phyloP scores from a whole-genome alignment of 1,284 basidiomycete species.

The Apiotrichum brassicae region DNA sequence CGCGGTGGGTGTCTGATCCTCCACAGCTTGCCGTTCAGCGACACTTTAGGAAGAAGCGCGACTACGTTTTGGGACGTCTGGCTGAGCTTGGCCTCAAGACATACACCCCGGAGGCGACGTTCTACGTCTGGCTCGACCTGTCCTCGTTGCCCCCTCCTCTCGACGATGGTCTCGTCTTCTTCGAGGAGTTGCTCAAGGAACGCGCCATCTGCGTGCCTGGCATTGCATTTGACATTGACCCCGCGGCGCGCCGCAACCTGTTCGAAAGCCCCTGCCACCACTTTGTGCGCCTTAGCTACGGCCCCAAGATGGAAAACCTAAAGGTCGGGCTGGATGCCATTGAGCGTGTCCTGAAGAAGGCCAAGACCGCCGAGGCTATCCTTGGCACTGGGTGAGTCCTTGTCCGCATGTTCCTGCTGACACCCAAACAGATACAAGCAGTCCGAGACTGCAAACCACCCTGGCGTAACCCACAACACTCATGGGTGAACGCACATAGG shows the following conservation, averaged over 20 bases:
- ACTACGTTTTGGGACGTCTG: conserved; percentile 79
- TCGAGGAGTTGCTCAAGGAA: conserved; percentile 79
- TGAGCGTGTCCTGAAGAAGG: conserved; percentile 63
- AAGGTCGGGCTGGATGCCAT: conserved; percentile 86
- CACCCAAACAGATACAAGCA: background rate
- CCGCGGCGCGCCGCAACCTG: conserved; percentile 64
- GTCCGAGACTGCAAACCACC: background rate
- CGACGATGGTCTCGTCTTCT: conserved; percentile 87
- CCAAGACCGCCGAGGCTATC: background rate
- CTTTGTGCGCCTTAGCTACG: conserved; percentile 79
- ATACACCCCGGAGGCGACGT: conserved; percentile 67
- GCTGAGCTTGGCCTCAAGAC: conserved; percentile 68
- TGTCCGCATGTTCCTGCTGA: background rate
- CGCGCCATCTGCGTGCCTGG: conserved; percentile 49
- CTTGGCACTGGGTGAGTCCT: conserved; percentile 5
- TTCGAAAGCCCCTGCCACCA: conserved; percentile 84
- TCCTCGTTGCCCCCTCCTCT: conserved; percentile 68
- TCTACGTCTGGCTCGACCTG: conserved; percentile 88
- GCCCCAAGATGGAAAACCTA: conserved; percentile 73
- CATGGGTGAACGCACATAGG: background rate
- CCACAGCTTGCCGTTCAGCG: conserved; percentile 68
- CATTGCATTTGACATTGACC: conserved; percentile 83
- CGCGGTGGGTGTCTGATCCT: too few species aligned
- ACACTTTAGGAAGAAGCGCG: conserved; percentile 85
- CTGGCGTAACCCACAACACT: background rate